Evolutionary conservation across 2,329 filamentous ascomycete genomes (phyloP).

Genomic region (Aspergillus phoenicis): DNA sequence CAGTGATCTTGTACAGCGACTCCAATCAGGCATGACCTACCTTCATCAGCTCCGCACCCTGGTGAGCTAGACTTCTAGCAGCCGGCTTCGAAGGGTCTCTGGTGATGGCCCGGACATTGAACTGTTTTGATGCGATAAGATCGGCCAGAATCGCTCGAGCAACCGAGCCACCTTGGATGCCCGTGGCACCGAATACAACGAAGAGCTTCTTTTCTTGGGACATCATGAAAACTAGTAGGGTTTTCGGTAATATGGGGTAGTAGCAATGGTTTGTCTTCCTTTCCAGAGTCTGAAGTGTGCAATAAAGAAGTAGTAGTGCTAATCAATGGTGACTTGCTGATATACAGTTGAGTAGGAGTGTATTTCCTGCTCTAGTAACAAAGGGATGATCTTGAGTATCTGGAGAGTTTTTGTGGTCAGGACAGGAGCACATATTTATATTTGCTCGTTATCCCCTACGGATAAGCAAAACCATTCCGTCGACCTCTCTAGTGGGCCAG

Average conservation of each 20-base stretch:
- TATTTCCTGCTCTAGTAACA: too few relatives aligned
- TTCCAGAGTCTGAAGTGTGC: too few relatives aligned
- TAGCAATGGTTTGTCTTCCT: too few relatives aligned
- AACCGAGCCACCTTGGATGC: constrained; percentile 59
- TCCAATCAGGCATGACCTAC: neutral
- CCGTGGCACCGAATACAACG: constrained; percentile 59
- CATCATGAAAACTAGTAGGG: neutral
- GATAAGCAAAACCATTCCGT: too few relatives aligned
- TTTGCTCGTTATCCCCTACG: too few relatives aligned
- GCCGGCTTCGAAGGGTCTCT: constrained; percentile 50
- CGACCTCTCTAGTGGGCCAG: neutral
- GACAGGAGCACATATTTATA: too few relatives aligned
- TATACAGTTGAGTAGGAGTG: too few relatives aligned
- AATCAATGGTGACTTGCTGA: too few relatives aligned
- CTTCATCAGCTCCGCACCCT: constrained; percentile 54
- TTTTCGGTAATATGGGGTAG: too few relatives aligned
- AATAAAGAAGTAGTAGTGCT: too few relatives aligned
- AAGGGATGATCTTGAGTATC: too few relatives aligned
- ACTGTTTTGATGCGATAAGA: constrained; percentile 47
- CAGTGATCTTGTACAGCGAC: neutral
- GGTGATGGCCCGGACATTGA: constrained; percentile 56
- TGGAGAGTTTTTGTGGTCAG: too few relatives aligned
- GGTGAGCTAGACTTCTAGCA: constrained; percentile 45
- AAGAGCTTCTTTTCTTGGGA: constrained; percentile 43
- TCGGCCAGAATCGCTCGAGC: constrained; percentile 45